Conservation (phyloP, 768 basidiomycete genomes). For the Leccinum fibrillosum region DNA sequence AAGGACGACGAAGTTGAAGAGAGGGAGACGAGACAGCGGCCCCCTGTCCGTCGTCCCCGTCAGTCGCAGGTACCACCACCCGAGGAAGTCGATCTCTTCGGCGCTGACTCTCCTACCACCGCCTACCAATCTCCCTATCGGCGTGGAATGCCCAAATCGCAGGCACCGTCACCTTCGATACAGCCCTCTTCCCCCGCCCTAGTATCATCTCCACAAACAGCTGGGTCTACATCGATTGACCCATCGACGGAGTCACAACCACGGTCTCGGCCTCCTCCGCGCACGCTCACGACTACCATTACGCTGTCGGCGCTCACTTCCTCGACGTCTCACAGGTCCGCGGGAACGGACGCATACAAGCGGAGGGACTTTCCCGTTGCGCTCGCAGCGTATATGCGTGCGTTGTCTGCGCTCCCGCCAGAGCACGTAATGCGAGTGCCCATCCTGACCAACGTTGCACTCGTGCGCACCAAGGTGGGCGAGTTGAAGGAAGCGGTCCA, state of each 20-base stretch:
- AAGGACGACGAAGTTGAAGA: constrained; percentile 33
- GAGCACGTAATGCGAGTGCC: constrained; percentile 66
- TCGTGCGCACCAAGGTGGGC: constrained; percentile 73
- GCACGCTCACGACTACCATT: constrained; percentile 13
- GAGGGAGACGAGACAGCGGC: too few species aligned
- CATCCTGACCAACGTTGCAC: constrained; percentile 83
- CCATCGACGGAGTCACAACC: not conserved
- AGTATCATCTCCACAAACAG: not conserved
- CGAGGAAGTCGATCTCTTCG: constrained; percentile 36
- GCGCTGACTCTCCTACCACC: constrained; percentile 19
- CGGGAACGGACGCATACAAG: constrained; percentile 69
- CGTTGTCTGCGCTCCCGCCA: constrained; percentile 63
- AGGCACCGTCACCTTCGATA: constrained; percentile 1
- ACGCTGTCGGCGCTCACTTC: constrained; percentile 47
- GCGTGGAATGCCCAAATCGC: constrained; percentile 31
- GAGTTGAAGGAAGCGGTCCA: constrained; percentile 56
- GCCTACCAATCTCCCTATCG: constrained; percentile 47
- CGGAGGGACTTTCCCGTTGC: constrained; percentile 68
- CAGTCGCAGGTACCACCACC: not conserved
- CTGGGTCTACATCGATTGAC: not conserved
- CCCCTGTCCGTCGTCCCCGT: too few species aligned
- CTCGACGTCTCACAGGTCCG: constrained; percentile 56
- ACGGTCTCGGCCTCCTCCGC: not conserved
- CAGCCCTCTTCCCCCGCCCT: not conserved
- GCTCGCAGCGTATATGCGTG: constrained; percentile 65